Percentiles rank a stretch among this genome's conserved stretches.
Conservation (phyloP, 768 basidiomycete genomes). For the Dendrothele bispora region DNA sequence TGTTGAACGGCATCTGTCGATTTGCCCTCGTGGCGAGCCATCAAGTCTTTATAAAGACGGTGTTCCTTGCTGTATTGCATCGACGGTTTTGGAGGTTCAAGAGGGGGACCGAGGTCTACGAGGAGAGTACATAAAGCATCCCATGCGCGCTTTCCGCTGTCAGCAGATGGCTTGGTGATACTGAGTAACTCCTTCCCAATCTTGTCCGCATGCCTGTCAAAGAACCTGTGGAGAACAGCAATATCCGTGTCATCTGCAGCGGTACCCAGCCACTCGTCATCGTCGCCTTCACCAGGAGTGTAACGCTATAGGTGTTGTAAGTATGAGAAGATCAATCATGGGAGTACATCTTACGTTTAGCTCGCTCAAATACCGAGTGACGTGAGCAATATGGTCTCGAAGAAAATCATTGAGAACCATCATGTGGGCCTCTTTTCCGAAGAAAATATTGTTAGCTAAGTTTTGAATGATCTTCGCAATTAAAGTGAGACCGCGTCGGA, state of each 20-base stretch:
- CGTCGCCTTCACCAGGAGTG: constrained; percentile 51
- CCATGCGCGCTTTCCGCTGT: constrained; percentile 81
- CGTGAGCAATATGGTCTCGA: constrained; percentile 63
- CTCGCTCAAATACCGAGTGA: constrained; percentile 77
- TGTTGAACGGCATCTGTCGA: constrained; percentile 61
- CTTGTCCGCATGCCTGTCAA: constrained; percentile 83
- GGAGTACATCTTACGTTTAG: constrained; percentile 52
- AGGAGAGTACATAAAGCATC: constrained; percentile 76
- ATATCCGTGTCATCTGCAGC: constrained; percentile 82
- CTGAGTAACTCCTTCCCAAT: constrained; percentile 86
- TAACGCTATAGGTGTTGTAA: constrained; percentile 3
- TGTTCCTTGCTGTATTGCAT: constrained; percentile 48
- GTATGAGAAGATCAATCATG: neutral
- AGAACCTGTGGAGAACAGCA: constrained; percentile 81
- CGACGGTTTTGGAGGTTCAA: constrained; percentile 68
- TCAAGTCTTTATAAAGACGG: constrained; percentile 64
- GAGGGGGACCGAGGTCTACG: constrained; percentile 72
- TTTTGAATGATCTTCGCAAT: constrained; percentile 94
- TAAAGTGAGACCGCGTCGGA: constrained; percentile 79
- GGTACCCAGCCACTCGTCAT: constrained; percentile 74
- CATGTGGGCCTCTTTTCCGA: constrained; percentile 90
- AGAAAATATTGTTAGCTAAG: constrained; percentile 91
- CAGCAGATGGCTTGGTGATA: constrained; percentile 56
- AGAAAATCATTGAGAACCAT: constrained; percentile 76
- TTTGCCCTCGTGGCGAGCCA: constrained; percentile 61